These are phyloP conservation scores for Selaginella tamariscina DNA, from an alignment of 75 land plant species.

Conservation along the genomic window DNA sequence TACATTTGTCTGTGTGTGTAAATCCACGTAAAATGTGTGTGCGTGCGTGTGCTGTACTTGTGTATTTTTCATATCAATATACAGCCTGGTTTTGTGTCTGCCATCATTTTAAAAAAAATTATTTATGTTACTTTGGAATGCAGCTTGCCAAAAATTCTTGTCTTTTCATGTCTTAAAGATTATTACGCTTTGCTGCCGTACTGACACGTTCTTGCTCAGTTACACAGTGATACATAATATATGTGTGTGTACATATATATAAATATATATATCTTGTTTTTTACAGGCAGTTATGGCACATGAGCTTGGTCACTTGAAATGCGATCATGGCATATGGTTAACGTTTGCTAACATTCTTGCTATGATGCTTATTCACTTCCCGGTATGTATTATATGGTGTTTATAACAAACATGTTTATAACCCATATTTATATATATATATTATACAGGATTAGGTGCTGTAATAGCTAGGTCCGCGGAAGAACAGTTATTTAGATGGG, in stretches of 20 bases:
- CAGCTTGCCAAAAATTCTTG: neutral
- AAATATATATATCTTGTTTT: neutral
- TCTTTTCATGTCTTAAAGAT: neutral
- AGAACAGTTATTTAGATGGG: slow-evolving; percentile 69
- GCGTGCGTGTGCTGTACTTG: too few species aligned
- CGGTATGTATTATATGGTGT: too few species aligned
- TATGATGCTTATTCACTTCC: slow-evolving; percentile 59
- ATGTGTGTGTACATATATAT: neutral
- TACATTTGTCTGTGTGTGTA: slow-evolving; percentile 2
- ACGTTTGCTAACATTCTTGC: slow-evolving; percentile 79
- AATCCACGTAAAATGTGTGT: too few species aligned
- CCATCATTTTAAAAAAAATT: too few species aligned
- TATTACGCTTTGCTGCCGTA: neutral
- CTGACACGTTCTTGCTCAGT: neutral
- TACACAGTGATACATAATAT: too few species aligned
- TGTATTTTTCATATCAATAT: too few species aligned
- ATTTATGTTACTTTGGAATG: neutral
- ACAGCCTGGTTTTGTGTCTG: too few species aligned
- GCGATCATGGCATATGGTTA: slow-evolving; percentile 92
- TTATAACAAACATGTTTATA: neutral
- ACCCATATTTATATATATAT: neutral
- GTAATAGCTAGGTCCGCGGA: slow-evolving; percentile 51
- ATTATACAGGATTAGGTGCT: slow-evolving; percentile 49
- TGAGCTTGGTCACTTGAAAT: slow-evolving; percentile 83
- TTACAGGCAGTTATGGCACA: slow-evolving; percentile 86